Percentiles rank a stretch among this genome's conserved stretches.
These are phyloP conservation scores for Paraphoma chrysanthemicola DNA, from an alignment of 2,329 filamentous ascomycete species.

Conservation along the genomic window DNA sequence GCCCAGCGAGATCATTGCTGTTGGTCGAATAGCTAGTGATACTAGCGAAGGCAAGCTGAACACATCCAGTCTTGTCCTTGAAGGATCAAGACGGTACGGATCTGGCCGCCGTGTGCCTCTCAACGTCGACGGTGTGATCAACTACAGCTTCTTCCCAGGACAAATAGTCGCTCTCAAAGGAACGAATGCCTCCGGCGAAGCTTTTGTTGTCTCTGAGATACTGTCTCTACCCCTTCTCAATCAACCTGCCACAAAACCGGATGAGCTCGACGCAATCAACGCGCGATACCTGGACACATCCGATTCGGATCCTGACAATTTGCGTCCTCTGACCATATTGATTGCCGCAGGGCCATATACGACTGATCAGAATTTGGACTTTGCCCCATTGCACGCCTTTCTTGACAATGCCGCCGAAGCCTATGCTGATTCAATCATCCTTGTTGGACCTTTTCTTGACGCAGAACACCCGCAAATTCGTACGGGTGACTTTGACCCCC, in stretches of 20 bases:
- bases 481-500: constrained; percentile 54
- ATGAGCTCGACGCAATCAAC: constrained; percentile 71
- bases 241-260: constrained; percentile 72
- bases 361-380: constrained; percentile 88
- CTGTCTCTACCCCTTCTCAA: constrained; percentile 77
- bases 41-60: constrained; percentile 86
- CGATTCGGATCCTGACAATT: constrained; percentile 56
- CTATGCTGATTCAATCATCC: constrained; percentile 78
- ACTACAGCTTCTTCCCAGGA: constrained; percentile 89
- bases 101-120: constrained; percentile 83
- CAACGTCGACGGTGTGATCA: constrained; percentile 72
- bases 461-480: constrained; percentile 88
- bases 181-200: constrained; percentile 83
- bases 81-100: constrained; percentile 84
- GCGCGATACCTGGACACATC: constrained; percentile 71
- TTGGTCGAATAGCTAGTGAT: constrained; percentile 91
- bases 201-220: constrained; percentile 81
- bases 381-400: constrained; percentile 82
- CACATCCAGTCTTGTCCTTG: constrained; percentile 81
- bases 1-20: constrained; percentile 84
- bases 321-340: constrained; percentile 75
- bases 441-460: constrained; percentile 90
- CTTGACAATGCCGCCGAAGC: constrained; percentile 78
- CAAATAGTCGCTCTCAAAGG: constrained; percentile 89
- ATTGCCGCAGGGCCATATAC: constrained; percentile 90